Evolutionary conservation across 306 rosid genomes (phyloP), one percentile per base, ranked within the genome.

Genomic region (Cucurbita pepo): DNA sequence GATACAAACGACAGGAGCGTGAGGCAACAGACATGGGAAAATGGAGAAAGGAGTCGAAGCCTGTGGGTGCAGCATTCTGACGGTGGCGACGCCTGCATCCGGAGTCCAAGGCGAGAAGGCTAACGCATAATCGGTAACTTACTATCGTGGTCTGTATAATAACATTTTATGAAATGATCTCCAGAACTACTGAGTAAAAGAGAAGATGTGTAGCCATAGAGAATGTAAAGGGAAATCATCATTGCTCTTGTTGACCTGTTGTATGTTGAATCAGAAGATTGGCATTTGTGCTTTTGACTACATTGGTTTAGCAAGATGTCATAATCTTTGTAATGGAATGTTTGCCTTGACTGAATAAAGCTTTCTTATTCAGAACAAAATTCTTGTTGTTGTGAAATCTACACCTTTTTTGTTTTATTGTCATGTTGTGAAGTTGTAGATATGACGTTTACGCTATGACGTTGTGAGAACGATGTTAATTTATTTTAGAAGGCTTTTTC

Each of bases 21-120:
- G 56, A 87, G 96, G 82, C 98, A 93, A 80, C 87, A 81, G 79
- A 87, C 91, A 72, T 88, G 97, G 96, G 91, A 90, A 71, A 88
- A 92, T 67, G 95, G 88, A 45, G 95, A 89, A 56, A 75, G 87
- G 80, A 82, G 83, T 78, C 90, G 82, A 77, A 86, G 81, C 81
- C 73, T 86, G 79, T 89, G 97, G 95, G 88, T 77, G 71, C 87
- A 88, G 77, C 90, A 86, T 76, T 85, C 94, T 36, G 95, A 92
- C 55, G 96, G 88, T 12, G 88, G 76, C 47, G 86, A 92, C 82
- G 85, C 84, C 55, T 80, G 89, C 43, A 90, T 81, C 77, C 77
- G 86, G 83, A 89, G 87, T 79, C 97, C 95, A 12, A 81, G 79
- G 77, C 84, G 85, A 79, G 96, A 91, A 79, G 83, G 79, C 71